Evolutionary conservation across 2,329 filamentous ascomycete species (phyloP).

Genomic region (Stachybotrys chartarum): DNA sequence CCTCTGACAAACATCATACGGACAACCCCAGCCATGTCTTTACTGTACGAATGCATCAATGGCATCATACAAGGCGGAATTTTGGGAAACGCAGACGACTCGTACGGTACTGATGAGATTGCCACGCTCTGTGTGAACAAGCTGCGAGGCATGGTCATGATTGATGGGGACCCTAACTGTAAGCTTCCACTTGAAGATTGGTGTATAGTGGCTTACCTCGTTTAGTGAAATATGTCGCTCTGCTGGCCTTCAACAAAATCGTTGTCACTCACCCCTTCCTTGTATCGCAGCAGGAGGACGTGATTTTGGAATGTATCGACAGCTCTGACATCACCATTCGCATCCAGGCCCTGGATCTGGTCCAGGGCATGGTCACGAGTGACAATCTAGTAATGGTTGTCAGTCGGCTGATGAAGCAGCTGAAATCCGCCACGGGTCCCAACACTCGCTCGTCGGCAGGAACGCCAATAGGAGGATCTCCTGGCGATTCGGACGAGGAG

Average conservation of each 20-base stretch:
- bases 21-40: slow-evolving; percentile 94
- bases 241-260: slow-evolving; percentile 93
- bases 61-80: slow-evolving; percentile 97
- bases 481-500: slow-evolving; percentile 43
- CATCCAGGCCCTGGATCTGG: slow-evolving; percentile 83
- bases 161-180: slow-evolving; percentile 91
- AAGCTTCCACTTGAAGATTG: slow-evolving; percentile 28
- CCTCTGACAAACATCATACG: slow-evolving; percentile 89
- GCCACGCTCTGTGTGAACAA: slow-evolving; percentile 89
- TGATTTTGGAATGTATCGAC: slow-evolving; percentile 93
- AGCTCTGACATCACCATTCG: slow-evolving; percentile 94
- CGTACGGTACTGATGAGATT: slow-evolving; percentile 81
- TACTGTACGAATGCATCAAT: slow-evolving; percentile 97
- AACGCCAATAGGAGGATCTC: slow-evolving; percentile 37
- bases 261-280: slow-evolving; percentile 81
- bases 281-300: slow-evolving; percentile 88
- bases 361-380: slow-evolving; percentile 85
- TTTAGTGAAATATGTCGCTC: slow-evolving; percentile 89
- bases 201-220: slow-evolving; percentile 7
- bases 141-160: slow-evolving; percentile 85
- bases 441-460: slow-evolving; percentile 35
- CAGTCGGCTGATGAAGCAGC: slow-evolving; percentile 78
- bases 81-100: slow-evolving; percentile 72
- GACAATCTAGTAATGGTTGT: slow-evolving; percentile 83
- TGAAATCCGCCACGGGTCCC: slow-evolving; percentile 57